phyloP scores from a whole-genome alignment of 1,284 basidiomycete species.

The Apiotrichum gracile region DNA sequence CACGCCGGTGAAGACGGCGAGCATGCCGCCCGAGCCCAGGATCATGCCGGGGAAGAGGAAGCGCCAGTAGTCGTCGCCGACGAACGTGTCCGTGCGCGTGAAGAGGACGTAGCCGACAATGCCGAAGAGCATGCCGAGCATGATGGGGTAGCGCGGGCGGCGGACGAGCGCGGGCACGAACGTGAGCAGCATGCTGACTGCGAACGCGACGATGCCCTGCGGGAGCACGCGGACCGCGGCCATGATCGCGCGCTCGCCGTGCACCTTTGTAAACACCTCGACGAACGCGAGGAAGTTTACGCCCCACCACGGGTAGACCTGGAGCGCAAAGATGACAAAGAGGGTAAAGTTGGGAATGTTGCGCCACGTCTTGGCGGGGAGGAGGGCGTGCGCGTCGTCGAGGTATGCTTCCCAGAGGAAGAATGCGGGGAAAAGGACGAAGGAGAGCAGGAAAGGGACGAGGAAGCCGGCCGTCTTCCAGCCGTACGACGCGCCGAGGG shows the following conservation, averaged over 20 bases:
- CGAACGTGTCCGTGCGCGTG: constrained; percentile 9
- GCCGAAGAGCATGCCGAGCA: constrained; percentile 18
- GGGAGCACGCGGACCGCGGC: constrained; percentile 23
- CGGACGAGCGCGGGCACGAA: constrained; percentile 10
- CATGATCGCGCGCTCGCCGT: constrained; percentile 20
- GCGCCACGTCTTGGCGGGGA: constrained; percentile 29
- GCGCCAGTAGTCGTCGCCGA: constrained; percentile 20
- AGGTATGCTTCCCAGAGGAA: constrained; percentile 30
- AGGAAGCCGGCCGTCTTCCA: constrained; percentile 23
- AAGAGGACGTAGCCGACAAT: constrained; percentile 12
- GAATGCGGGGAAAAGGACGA: constrained; percentile 21
- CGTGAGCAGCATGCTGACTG: constrained; percentile 6
- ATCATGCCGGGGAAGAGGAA: constrained; percentile 22
- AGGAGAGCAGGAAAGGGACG: constrained; percentile 20
- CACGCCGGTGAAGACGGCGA: constrained; percentile 15
- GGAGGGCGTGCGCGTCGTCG: constrained; percentile 21
- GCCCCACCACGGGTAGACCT: constrained; percentile 23
- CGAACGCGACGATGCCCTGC: constrained; percentile 18
- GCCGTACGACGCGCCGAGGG: constrained; percentile 23
- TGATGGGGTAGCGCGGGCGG: constrained; percentile 18
- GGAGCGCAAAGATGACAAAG: constrained; percentile 24
- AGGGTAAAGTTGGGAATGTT: constrained; percentile 31
- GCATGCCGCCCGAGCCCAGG: constrained; percentile 15
- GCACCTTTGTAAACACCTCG: constrained; percentile 16
- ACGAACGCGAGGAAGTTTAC: constrained; percentile 19